Conservation (phyloP, 2,329 filamentous ascomycete genomes). For the Aspergillus tubingensis region DNA sequence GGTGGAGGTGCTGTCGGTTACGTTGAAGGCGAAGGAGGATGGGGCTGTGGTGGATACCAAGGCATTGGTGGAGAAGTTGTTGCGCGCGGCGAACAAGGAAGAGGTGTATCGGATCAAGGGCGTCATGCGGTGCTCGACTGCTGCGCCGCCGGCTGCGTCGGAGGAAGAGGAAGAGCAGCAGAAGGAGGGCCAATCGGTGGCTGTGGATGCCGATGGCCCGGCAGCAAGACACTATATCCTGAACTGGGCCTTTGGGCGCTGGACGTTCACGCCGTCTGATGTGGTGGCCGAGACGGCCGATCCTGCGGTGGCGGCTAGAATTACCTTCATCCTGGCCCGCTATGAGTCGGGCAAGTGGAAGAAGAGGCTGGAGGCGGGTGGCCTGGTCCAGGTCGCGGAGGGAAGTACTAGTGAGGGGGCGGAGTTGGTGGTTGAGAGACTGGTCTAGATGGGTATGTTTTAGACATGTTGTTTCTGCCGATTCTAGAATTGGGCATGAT, state of each 20-base stretch:
- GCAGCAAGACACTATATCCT: slow-evolving; percentile 71
- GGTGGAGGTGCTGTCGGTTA: slow-evolving; percentile 88
- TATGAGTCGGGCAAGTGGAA: slow-evolving; percentile 53
- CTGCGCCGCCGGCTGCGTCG: slow-evolving; percentile 48
- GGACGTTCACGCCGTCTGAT: slow-evolving; percentile 73
- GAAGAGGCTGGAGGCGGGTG: slow-evolving; percentile 47
- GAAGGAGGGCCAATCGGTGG: slow-evolving; percentile 27
- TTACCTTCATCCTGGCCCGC: slow-evolving; percentile 52
- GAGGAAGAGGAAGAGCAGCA: slow-evolving; percentile 38
- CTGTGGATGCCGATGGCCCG: neutral
- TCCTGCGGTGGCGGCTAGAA: slow-evolving; percentile 36
- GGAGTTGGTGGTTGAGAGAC: slow-evolving; percentile 37
- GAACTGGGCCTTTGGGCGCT: slow-evolving; percentile 97
- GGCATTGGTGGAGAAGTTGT: slow-evolving; percentile 67
- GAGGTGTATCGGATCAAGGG: slow-evolving; percentile 95
- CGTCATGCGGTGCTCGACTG: slow-evolving; percentile 51
- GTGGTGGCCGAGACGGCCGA: slow-evolving; percentile 43
- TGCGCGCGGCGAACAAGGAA: slow-evolving; percentile 79
- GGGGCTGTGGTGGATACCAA: slow-evolving; percentile 55
- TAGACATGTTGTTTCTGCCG: too few relatives aligned
- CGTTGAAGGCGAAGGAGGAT: slow-evolving; percentile 54
- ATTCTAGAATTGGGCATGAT: neutral
- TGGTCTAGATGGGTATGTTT: slow-evolving; percentile 28
- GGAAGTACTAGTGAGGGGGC: slow-evolving; percentile 12
- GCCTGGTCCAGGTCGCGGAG: slow-evolving; percentile 34